A percentile compares a stretch with the other conserved stretches of the same genome.
Conservation (phyloP, 2,329 filamentous ascomycete species). For the Calycina marina region DNA sequence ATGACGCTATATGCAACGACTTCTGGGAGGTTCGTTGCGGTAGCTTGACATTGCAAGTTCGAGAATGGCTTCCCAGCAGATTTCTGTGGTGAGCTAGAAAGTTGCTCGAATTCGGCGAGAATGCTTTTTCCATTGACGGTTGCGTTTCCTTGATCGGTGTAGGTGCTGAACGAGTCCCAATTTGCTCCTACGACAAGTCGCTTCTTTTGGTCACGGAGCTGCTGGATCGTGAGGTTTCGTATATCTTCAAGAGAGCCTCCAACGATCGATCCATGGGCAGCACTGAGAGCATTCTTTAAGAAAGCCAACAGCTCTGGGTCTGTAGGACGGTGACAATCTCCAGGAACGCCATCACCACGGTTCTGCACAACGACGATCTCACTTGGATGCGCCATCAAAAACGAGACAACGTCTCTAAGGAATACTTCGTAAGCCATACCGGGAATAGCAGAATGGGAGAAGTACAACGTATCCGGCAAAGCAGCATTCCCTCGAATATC, state of each 20-base stretch:
- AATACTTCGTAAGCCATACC: slow-evolving; percentile 33
- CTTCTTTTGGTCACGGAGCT: slow-evolving; percentile 24
- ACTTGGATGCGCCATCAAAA: slow-evolving; percentile 26
- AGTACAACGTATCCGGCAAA: slow-evolving; percentile 33
- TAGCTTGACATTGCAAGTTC: slow-evolving; percentile 35
- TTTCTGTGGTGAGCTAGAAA: slow-evolving; percentile 18
- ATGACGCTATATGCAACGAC: slow-evolving; percentile 31
- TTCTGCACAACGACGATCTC: slow-evolving; percentile 36
- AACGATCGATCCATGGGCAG: slow-evolving; percentile 18
- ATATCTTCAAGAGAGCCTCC: slow-evolving; percentile 23
- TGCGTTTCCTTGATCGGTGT: slow-evolving; percentile 28
- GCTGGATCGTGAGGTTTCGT: slow-evolving; percentile 20
- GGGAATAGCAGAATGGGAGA: slow-evolving; percentile 35
- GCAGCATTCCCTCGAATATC: slow-evolving; percentile 23
- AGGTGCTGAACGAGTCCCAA: slow-evolving; percentile 27
- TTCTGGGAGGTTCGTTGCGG: slow-evolving; percentile 32
- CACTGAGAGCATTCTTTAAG: slow-evolving; percentile 23
- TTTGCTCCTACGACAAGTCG: slow-evolving; percentile 26
- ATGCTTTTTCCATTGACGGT: slow-evolving; percentile 27
- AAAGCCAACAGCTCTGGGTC: slow-evolving; percentile 27
- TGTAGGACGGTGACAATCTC: slow-evolving; percentile 29
- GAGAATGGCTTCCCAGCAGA: slow-evolving; percentile 25
- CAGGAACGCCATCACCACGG: slow-evolving; percentile 34
- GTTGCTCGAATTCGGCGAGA: slow-evolving; percentile 23
- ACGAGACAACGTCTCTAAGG: slow-evolving; percentile 26